phyloP scores from a whole-genome alignment of 352 stramenopile species.

The Plasmopara muralis region DNA sequence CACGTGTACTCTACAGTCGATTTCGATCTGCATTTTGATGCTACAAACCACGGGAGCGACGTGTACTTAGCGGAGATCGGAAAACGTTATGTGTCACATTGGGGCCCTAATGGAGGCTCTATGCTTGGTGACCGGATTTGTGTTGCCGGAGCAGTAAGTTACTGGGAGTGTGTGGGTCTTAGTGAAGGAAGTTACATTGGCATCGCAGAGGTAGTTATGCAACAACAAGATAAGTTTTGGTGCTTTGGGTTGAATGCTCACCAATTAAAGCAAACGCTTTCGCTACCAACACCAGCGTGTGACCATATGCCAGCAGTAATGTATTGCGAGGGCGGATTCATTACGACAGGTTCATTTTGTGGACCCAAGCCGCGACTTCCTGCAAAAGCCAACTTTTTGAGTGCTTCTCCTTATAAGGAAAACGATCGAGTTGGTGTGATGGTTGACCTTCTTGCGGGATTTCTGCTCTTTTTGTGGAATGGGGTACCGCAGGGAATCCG shows the following conservation, averaged over 20 bases:
- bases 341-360: conserved; percentile 62
- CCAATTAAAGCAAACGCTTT: too few relatives aligned
- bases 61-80: conserved; percentile 37
- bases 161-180: conserved; percentile 63
- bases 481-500: conserved; percentile 29
- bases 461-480: conserved; percentile 51
- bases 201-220: conserved; percentile 31
- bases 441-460: conserved; percentile 47
- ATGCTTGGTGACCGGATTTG: conserved; percentile 49
- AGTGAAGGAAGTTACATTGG: conserved; percentile 58
- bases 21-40: conserved; percentile 48
- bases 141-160: conserved; percentile 36
- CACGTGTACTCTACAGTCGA: conserved; percentile 18
- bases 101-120: conserved; percentile 33
- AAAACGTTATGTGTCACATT: conserved; percentile 37
- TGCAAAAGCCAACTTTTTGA: conserved; percentile 33
- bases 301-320: conserved; percentile 70
- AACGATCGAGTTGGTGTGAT: conserved; percentile 49
- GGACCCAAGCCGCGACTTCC: conserved; percentile 44
- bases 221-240: conserved; percentile 27
- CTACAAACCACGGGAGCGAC: conserved; percentile 28
- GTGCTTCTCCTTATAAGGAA: conserved; percentile 40
- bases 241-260: conserved; percentile 24
- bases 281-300: conserved; percentile 30
- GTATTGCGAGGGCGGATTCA: conserved; percentile 60